These are phyloP conservation scores for Candida albicans DNA, from an alignment of 1,139 yeast species.

Conservation along the genomic window DNA sequence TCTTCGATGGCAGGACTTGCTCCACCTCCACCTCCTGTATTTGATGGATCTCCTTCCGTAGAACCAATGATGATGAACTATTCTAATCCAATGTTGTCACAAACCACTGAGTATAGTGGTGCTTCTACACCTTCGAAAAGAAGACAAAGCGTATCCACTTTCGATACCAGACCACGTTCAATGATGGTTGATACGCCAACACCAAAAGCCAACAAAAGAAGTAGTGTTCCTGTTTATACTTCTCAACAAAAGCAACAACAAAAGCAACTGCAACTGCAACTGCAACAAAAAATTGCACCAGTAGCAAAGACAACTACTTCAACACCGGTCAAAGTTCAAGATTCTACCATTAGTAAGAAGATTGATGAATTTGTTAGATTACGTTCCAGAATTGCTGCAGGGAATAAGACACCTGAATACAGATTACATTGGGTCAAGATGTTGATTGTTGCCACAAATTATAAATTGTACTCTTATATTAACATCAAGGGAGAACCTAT, in stretches of 20 bases:
- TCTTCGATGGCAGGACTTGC: background rate
- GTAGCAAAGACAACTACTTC: slow-evolving; percentile 3
- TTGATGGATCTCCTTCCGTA: slow-evolving; percentile 1
- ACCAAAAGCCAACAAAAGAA: slow-evolving; percentile 1
- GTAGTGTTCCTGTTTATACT: slow-evolving; percentile 3
- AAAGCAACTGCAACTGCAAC: slow-evolving; percentile 3
- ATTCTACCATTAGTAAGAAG: slow-evolving; percentile 29
- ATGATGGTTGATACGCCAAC: slow-evolving; percentile 15
- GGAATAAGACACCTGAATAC: slow-evolving; percentile 45
- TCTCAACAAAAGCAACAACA: slow-evolving; percentile 7
- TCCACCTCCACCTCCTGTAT: slow-evolving; percentile 3
- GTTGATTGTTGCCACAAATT: slow-evolving; percentile 44
- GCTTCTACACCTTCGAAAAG: slow-evolving; percentile 10
- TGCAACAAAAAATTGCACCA: background rate
- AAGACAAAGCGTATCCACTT: slow-evolving; percentile 23
- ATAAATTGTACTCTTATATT: slow-evolving; percentile 40
- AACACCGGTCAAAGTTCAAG: slow-evolving; percentile 16
- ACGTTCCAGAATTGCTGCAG: slow-evolving; percentile 41
- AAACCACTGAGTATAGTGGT: slow-evolving; percentile 21
- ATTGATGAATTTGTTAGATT: slow-evolving; percentile 38
- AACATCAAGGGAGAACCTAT: slow-evolving; percentile 47
- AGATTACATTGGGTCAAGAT: slow-evolving; percentile 47
- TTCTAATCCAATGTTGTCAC: slow-evolving; percentile 22
- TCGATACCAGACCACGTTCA: slow-evolving; percentile 22
- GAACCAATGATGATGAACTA: slow-evolving; percentile 10